A percentile compares a stretch with the other conserved stretches of the same genome.
Conservation (phyloP, 768 basidiomycete species). For the Dentipellis sp. region DNA sequence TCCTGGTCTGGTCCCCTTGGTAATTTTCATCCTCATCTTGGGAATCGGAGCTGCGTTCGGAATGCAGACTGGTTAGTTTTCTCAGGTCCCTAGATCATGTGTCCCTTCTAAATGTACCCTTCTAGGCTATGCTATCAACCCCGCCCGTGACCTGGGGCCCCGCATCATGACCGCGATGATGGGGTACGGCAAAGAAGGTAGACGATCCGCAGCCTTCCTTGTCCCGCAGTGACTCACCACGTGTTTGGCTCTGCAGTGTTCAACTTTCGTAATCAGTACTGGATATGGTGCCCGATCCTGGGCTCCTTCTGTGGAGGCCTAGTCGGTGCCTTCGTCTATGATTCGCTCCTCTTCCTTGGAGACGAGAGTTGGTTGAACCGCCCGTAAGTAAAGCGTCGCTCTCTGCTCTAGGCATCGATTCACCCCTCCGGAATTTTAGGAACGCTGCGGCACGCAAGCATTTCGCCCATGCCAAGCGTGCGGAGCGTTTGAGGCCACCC, state of each 20-base stretch:
- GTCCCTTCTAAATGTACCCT: background rate
- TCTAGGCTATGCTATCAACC: constrained; percentile 53
- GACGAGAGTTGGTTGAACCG: constrained; percentile 44
- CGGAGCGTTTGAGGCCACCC: background rate
- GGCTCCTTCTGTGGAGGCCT: constrained; percentile 53
- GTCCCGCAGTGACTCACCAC: background rate
- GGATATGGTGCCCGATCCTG: constrained; percentile 62
- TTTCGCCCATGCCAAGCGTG: background rate
- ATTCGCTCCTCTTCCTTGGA: constrained; percentile 47
- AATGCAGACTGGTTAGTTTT: constrained; percentile 37
- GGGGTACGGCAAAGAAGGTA: constrained; percentile 51
- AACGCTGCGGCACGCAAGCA: background rate
- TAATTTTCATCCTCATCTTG: constrained; percentile 45
- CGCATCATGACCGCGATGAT: constrained; percentile 62
- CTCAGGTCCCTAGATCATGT: background rate
- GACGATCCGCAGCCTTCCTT: background rate
- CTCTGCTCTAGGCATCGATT: background rate
- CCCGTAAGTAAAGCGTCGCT: constrained; percentile 28
- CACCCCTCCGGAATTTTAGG: background rate
- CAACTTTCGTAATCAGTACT: constrained; percentile 48
- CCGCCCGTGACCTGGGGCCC: constrained; percentile 66
- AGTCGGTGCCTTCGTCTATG: constrained; percentile 46
- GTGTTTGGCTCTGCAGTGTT: constrained; percentile 20
- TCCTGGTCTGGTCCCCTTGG: constrained; percentile 42
- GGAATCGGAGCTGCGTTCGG: constrained; percentile 53